Base-by-base conservation (phyloP, 2,329 filamentous ascomycete species). In the Grosmannia serpens region DNA sequence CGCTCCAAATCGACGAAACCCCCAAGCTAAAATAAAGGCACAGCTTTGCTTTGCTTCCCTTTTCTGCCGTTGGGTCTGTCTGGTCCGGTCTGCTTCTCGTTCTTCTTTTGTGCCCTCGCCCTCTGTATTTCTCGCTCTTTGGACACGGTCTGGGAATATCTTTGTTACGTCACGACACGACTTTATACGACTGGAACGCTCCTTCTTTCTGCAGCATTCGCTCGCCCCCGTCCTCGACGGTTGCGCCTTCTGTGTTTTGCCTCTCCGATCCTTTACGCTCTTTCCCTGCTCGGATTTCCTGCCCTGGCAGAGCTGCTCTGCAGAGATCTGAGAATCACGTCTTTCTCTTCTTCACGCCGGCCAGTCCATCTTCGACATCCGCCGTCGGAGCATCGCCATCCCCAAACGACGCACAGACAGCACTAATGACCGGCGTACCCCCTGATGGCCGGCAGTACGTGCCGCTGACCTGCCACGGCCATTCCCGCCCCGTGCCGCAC, bases 391-490 rank as follows among this genome's bases (percentile, higher is more conserved):
- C 41, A 44, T 22, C 24, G 11, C 46, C 10, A 17, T 26, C 46
- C 13, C 46, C 9, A 26, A 24, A 49, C 46, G 22, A 24, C 24
- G 46, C 46, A 49, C 24, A 24, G 46, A 22, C 38, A 29, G 17
- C 57, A 46, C 59, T 49, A 52, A 73, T 72, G 70, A 64, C 68
- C 38, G 61, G 67, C 60, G 63, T 64, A 33, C 59, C 65, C 15
- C 65, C 71, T 9, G 62, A 64, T 49, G 54, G 60, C 60, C 76
- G 79, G 57, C 79, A 81, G 70, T 89, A 91, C 59, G 90, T 96
- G 58, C 91, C 91, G 59, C 75, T 96, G 70, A 96, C 91, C 64
- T 96, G 91, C 73, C 91, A 96, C 72, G 91, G 91, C 62, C 91
- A 96, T 72, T 95, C 91, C 56, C 85, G 91, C 60, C 91, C 91